phyloP scores from a whole-genome alignment of 1,284 basidiomycete species.

The Cryptococcus sp. region DNA sequence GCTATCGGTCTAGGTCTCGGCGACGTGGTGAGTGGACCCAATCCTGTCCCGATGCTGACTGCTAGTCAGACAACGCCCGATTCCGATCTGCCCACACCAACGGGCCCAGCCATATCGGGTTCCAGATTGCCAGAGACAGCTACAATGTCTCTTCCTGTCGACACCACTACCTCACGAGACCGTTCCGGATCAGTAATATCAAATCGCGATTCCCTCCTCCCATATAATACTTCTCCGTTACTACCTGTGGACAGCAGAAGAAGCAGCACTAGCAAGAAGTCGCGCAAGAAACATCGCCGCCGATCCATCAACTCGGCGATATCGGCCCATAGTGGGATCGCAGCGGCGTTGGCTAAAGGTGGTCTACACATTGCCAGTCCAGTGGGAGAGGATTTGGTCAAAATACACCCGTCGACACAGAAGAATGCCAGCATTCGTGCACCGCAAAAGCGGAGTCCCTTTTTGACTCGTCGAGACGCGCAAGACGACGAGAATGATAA shows the following conservation, averaged over 20 bases:
- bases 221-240: conserved; percentile 13
- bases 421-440: conserved; percentile 1
- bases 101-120: no score
- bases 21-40: background rate
- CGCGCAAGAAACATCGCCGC: conserved; percentile 24
- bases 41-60: background rate
- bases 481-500: conserved; percentile 14
- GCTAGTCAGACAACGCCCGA: no score
- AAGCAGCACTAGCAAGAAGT: conserved; percentile 24
- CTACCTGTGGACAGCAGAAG: conserved; percentile 18
- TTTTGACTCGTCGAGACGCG: conserved; percentile 20
- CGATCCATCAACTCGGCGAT: conserved; percentile 27
- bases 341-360: conserved; percentile 41
- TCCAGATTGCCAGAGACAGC: no score
- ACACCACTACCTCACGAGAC: no score
- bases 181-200: no score
- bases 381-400: conserved; percentile 10
- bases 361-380: conserved; percentile 31
- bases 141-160: no score
- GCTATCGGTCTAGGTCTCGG: conserved; percentile 20
- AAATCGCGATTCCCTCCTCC: background rate
- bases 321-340: conserved; percentile 31
- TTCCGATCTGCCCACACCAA: no score
- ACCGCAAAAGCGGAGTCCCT: conserved; percentile 22
- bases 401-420: background rate